These are phyloP conservation scores for Aspergillus pseudonomiae DNA, from an alignment of 2,329 filamentous ascomycete genomes.

Conservation along the genomic window DNA sequence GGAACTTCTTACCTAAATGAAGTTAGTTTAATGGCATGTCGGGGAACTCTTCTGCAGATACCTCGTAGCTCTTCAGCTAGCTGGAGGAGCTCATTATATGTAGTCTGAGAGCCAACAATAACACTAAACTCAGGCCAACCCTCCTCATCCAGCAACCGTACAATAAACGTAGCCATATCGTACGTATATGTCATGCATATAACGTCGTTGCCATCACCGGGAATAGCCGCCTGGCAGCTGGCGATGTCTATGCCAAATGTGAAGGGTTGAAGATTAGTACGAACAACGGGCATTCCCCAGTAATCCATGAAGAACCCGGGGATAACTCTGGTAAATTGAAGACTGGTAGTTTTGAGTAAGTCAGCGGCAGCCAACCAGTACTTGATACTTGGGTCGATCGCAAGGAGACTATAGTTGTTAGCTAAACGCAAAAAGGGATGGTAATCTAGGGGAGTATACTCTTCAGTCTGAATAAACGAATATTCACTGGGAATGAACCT, in stretches of 20 bases:
- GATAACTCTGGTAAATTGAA: slow-evolving; percentile 45
- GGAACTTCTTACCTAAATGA: slow-evolving; percentile 36
- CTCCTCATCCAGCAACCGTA: slow-evolving; percentile 43
- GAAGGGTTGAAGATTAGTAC: slow-evolving; percentile 44
- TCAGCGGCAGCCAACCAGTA: slow-evolving; percentile 32
- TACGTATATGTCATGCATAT: slow-evolving; percentile 53
- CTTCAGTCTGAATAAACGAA: slow-evolving; percentile 37
- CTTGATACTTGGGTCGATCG: slow-evolving; percentile 34
- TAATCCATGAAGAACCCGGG: slow-evolving; percentile 54
- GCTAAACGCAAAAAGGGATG: background rate
- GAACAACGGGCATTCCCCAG: slow-evolving; percentile 43
- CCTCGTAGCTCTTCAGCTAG: slow-evolving; percentile 48
- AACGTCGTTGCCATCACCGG: slow-evolving; percentile 50
- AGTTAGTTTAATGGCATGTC: background rate
- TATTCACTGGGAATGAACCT: slow-evolving; percentile 51
- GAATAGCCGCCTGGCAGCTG: slow-evolving; percentile 51
- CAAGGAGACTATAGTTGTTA: slow-evolving; percentile 26
- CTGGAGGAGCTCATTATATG: slow-evolving; percentile 50
- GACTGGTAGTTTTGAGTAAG: slow-evolving; percentile 34
- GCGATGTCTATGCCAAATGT: slow-evolving; percentile 50
- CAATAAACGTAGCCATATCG: slow-evolving; percentile 54
- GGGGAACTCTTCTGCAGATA: slow-evolving; percentile 23
- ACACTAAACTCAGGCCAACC: slow-evolving; percentile 49
- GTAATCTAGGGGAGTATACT: slow-evolving; percentile 26
- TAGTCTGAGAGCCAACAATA: slow-evolving; percentile 45